A percentile compares a stretch with the other conserved stretches of the same genome.
Evolutionary conservation across 306 rosid genomes (phyloP).

Genomic region (Bauhinia variegata): DNA sequence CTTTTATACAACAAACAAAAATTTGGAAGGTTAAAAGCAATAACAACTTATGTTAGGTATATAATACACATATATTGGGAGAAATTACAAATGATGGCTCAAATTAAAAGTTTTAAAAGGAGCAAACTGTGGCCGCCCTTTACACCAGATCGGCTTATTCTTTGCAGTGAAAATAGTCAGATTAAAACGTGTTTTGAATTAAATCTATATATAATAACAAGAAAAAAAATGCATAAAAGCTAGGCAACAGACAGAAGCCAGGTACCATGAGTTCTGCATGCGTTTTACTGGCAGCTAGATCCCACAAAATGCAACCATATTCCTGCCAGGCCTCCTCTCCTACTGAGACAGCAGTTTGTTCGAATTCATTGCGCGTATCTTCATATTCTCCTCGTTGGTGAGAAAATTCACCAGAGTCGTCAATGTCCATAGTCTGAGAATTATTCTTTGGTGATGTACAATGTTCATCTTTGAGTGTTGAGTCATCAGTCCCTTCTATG

Average conservation of each 20-base stretch:
- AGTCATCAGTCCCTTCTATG: constrained; percentile 38
- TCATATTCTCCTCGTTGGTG: constrained; percentile 32
- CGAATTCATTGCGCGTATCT: constrained; percentile 23
- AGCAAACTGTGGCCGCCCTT: constrained; percentile 1
- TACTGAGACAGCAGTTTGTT: constrained; percentile 15
- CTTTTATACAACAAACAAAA: background rate
- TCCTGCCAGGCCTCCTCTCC: constrained; percentile 79
- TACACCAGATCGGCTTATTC: background rate
- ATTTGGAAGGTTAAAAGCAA: constrained; percentile 26
- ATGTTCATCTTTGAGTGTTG: constrained; percentile 26
- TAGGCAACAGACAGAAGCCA: background rate
- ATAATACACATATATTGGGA: background rate
- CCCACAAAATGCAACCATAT: constrained; percentile 89
- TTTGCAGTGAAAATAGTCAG: background rate
- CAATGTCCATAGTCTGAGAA: constrained; percentile 54
- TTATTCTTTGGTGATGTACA: constrained; percentile 13
- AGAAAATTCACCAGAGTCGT: constrained; percentile 41
- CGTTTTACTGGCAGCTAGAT: constrained; percentile 75
- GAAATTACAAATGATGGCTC: background rate
- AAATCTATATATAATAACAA: constrained; percentile 1
- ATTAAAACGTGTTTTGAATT: background rate
- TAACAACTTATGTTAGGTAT: constrained; percentile 6
- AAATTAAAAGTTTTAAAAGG: background rate
- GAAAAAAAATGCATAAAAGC: constrained; percentile 44
- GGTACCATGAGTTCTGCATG: constrained; percentile 93